A percentile compares a stretch with the other conserved stretches of the same genome.
Conservation (phyloP, 495 filamentous ascomycete genomes). For the Penicillium simplicissimum region DNA sequence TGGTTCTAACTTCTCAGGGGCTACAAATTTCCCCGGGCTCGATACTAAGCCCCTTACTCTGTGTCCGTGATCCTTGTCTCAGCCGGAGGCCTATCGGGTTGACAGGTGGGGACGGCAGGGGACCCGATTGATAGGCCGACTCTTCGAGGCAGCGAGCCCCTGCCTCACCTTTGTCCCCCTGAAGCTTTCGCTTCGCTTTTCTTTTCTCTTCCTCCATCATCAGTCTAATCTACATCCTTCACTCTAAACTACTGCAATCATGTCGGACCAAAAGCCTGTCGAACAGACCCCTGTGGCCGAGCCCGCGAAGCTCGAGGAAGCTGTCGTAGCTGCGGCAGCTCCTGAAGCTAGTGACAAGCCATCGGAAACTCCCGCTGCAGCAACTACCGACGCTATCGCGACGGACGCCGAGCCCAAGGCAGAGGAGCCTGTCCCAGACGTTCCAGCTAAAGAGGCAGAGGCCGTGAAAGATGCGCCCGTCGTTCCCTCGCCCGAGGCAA, state of each 20-base stretch:
- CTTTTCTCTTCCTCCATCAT: constrained; percentile 8
- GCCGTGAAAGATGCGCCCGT: constrained; percentile 14
- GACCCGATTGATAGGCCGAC: constrained; percentile 15
- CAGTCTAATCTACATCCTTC: not conserved
- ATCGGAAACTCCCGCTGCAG: constrained; percentile 18
- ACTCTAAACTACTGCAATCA: constrained; percentile 16
- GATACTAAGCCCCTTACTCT: not conserved
- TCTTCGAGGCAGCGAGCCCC: constrained; percentile 24
- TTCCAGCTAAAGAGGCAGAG: constrained; percentile 15
- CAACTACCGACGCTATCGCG: constrained; percentile 18
- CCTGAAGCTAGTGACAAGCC: constrained; percentile 18
- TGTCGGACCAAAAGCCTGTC: constrained; percentile 28
- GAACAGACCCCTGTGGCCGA: constrained; percentile 20
- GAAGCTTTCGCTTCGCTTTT: not conserved
- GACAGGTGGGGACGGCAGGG: constrained; percentile 16
- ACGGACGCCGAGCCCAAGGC: constrained; percentile 9
- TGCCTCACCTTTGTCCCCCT: constrained; percentile 18
- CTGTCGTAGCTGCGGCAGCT: constrained; percentile 8
- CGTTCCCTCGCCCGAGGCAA: constrained; percentile 15
- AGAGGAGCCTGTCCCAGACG: constrained; percentile 8
- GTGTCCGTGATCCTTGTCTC: not conserved
- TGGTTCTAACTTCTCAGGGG: constrained; percentile 1
- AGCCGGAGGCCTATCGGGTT: constrained; percentile 7
- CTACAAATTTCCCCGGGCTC: constrained; percentile 1
- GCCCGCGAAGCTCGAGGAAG: constrained; percentile 18